Base-by-base conservation (phyloP, 139 green algal species). In the Chlorella sp. region DNA sequence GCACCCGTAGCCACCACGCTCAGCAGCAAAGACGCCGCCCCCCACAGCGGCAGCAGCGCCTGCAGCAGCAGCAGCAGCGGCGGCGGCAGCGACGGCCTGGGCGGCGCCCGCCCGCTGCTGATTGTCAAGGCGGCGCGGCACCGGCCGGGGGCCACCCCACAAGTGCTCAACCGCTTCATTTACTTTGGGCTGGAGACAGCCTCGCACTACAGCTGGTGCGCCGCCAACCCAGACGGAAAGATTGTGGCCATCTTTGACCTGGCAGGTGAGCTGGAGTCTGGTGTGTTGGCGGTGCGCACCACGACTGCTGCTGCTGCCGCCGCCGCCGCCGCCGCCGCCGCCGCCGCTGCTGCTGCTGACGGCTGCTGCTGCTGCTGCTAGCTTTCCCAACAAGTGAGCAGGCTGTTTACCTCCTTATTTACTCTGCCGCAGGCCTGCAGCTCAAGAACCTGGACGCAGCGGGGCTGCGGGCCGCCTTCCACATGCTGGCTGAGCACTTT, bases 401-500 rank as follows among this genome's bases (percentile, higher is more conserved):
- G 44, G 9, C n/a, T n/a, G n/a, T n/a, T n/a, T n/a, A n/a, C n/a
- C 44, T 51, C 44, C n/a, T 41, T 44, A 11, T 47, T 3, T 34
- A 25, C 32, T 4, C 17, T 16, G 30, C 30, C 44, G 60, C 76
- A 82, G 76, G 76, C 76, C 36, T 82, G 60, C 57, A 73, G 57
- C 32, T 82, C 25, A 72, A 72, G 57, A 73, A 82, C 60, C 76
- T 82, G 60, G 76, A 82, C 26, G 76, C 76, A 15, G n/a, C 57
- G 0, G 76, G 60, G 2, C 76, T 82, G 60, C 76, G 76, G 4
- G 57, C 60, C 13, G 41, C 57, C 15, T 82, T 82, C 60, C n/a
- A 38, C 36, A 82, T 82, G 57, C 76, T 82, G 25, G 76, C 64
- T 5, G 44, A 82, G 76, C 76, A 82, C 60, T 82, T 73, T 32